Conservation (phyloP, 345 rosid species). For the Erodium maritimum region DNA sequence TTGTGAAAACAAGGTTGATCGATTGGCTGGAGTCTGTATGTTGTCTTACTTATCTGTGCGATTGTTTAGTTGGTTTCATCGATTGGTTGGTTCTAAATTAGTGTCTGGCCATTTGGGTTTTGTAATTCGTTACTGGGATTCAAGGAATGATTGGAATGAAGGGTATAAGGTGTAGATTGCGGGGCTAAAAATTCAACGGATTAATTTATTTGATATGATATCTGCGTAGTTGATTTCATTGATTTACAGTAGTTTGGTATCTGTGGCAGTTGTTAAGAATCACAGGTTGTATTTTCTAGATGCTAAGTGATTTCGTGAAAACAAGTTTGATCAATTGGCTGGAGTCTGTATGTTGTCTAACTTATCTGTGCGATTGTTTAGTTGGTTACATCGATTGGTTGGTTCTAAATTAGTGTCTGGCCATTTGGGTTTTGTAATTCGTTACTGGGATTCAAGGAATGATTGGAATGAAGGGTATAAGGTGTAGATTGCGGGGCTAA, state of each 20-base stretch:
- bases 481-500: neutral
- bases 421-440: no score
- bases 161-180: neutral
- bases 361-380: neutral
- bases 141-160: neutral
- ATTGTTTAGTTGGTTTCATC: neutral
- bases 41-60: neutral
- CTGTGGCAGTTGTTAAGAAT: no score
- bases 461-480: neutral
- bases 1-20: neutral
- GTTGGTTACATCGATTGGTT: neutral
- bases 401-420: neutral
- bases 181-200: neutral
- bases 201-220: neutral
- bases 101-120: neutral
- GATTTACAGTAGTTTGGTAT: no score
- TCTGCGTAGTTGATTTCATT: no score
- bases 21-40: neutral
- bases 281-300: no score
- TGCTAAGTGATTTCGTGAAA: no score
- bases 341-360: no score
- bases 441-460: neutral
- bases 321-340: neutral
- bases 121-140: neutral
- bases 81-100: neutral